Conservation (phyloP, 1,284 basidiomycete species). For the Wolfiporia cocos region DNA sequence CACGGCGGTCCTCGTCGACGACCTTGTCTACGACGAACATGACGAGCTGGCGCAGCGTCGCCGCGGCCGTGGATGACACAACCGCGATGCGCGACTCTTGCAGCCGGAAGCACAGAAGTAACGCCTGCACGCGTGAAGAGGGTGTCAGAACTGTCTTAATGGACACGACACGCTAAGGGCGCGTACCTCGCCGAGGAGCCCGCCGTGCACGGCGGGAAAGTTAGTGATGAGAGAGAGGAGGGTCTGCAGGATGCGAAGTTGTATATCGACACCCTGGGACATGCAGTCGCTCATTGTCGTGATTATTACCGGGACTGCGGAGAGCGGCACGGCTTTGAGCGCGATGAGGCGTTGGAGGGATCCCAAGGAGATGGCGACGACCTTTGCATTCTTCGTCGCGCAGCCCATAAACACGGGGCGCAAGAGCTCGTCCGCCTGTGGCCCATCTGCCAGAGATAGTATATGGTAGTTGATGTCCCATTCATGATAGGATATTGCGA, state of each 20-base stretch:
- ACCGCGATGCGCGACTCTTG: conserved; percentile 95
- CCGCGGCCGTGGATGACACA: conserved; percentile 95
- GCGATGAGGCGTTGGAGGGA: conserved; percentile 89
- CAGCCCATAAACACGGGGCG: conserved; percentile 93
- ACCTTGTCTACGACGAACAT: conserved; percentile 99
- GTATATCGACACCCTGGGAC: conserved; percentile 91
- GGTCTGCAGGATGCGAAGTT: conserved; percentile 88
- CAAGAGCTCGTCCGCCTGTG: conserved; percentile 77
- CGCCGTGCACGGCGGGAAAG: conserved; percentile 75
- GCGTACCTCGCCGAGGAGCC: conserved; percentile 74
- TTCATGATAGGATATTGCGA: conserved; percentile 4
- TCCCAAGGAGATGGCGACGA: conserved; percentile 87
- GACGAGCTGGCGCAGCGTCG: conserved; percentile 91
- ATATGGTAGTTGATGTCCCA: neutral
- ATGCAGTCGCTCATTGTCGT: conserved; percentile 82
- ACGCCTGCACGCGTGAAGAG: conserved; percentile 43
- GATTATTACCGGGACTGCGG: conserved; percentile 74
- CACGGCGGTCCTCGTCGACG: conserved; percentile 67
- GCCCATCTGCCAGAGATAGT: conserved; percentile 50
- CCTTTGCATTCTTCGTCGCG: conserved; percentile 89
- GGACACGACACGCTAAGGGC: neutral
- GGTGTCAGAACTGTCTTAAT: conserved; percentile 7
- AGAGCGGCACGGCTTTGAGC: conserved; percentile 79
- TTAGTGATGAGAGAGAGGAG: conserved; percentile 87
- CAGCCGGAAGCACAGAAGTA: conserved; percentile 89